Percentiles rank a stretch among this genome's conserved stretches.
Evolutionary conservation across 2,329 filamentous ascomycete genomes (phyloP).

Genomic region (Monosporascus sp.): DNA sequence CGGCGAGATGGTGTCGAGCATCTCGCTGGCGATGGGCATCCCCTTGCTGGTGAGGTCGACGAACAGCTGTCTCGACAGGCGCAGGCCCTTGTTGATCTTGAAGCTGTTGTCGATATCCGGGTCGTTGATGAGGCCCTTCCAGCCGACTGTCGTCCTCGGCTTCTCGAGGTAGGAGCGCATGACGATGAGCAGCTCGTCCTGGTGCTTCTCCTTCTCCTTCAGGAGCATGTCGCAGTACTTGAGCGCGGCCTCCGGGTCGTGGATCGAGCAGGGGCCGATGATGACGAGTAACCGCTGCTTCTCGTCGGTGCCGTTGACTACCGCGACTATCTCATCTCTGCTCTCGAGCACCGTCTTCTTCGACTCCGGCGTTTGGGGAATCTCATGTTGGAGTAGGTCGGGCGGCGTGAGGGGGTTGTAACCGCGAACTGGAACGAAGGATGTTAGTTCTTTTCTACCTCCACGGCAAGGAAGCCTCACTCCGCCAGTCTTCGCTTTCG

Average conservation of each 20-base stretch:
- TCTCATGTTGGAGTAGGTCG: constrained; percentile 92
- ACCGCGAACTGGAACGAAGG: constrained; percentile 58
- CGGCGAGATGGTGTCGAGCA: constrained; percentile 96
- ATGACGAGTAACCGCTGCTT: constrained; percentile 64
- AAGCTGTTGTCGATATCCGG: constrained; percentile 97
- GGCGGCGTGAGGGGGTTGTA: constrained; percentile 92
- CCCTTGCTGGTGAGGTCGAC: constrained; percentile 85
- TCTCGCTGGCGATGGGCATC: constrained; percentile 95
- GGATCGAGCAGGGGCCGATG: constrained; percentile 93
- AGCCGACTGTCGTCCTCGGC: constrained; percentile 93
- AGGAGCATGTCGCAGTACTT: constrained; percentile 87
- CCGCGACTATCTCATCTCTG: constrained; percentile 59
- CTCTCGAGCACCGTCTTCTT: constrained; percentile 57
- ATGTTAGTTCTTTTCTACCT: not conserved
- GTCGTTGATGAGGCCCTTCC: constrained; percentile 99
- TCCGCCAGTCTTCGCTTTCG: constrained; percentile 75
- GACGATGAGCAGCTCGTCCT: constrained; percentile 84
- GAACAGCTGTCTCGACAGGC: constrained; percentile 82
- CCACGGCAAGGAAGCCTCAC: constrained; percentile 40
- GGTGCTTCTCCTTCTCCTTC: constrained; percentile 78
- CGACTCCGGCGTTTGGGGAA: constrained; percentile 55
- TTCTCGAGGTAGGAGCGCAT: constrained; percentile 99
- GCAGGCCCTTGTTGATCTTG: constrained; percentile 97
- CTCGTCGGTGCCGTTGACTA: constrained; percentile 62
- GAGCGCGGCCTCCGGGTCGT: constrained; percentile 84